These are phyloP conservation scores for Mortierella sp. DNA, from an alignment of 371 early-diverging fungal genomes.

Conservation along the genomic window DNA sequence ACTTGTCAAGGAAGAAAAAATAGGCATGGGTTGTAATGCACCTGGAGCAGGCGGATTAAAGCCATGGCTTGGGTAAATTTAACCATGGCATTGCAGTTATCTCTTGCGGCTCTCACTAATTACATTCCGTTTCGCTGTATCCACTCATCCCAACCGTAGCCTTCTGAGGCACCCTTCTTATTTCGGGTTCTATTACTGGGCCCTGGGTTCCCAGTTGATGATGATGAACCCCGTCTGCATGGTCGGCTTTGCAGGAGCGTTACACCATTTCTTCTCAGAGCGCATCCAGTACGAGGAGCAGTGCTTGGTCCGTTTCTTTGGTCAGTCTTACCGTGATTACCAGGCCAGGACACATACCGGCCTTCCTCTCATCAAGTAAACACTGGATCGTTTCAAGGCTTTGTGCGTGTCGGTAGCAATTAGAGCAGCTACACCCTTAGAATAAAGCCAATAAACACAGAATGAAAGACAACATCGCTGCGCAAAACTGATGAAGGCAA, in stretches of 20 bases:
- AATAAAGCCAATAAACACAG: not conserved
- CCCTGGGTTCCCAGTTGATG: slow-evolving; percentile 77
- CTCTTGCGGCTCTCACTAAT: not conserved
- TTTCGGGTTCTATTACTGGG: slow-evolving; percentile 92
- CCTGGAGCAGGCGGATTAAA: not conserved
- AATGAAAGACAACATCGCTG: not conserved
- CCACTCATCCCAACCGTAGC: slow-evolving; percentile 33
- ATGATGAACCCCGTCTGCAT: slow-evolving; percentile 83
- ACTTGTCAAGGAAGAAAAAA: not conserved
- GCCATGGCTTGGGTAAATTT: not conserved
- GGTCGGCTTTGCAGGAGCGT: slow-evolving; percentile 70
- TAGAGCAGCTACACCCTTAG: not conserved
- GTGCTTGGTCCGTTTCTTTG: slow-evolving; percentile 82
- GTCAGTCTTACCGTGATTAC: slow-evolving; percentile 75
- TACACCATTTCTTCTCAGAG: slow-evolving; percentile 79
- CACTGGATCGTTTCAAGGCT: not conserved
- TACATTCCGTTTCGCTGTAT: not conserved
- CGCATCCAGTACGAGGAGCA: slow-evolving; percentile 86
- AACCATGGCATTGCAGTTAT: not conserved
- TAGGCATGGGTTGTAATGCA: not conserved
- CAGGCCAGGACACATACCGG: slow-evolving; percentile 59
- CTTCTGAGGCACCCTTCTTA: slow-evolving; percentile 92
- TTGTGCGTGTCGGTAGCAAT: not conserved
- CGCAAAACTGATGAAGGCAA: not conserved
- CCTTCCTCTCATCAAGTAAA: slow-evolving; percentile 67